These are phyloP conservation scores for Penicillium salamii DNA, from an alignment of 495 filamentous ascomycete species.

Conservation along the genomic window DNA sequence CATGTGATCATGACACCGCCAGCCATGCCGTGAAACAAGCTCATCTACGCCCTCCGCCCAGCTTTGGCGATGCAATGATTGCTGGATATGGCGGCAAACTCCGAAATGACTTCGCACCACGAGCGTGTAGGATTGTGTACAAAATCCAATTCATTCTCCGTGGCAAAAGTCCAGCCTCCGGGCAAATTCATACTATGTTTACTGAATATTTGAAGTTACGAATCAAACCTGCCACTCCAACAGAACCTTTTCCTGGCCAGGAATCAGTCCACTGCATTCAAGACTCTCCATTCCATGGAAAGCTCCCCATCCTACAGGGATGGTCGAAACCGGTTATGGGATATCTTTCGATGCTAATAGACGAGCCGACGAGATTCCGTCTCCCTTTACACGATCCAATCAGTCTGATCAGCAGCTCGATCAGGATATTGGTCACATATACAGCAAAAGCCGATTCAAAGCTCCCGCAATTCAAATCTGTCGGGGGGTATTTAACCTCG, in stretches of 20 bases:
- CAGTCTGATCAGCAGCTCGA: no score
- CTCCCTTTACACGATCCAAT: no score
- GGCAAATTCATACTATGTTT: conserved; percentile 24
- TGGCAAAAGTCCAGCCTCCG: conserved; percentile 51
- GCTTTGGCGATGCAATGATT: conserved; percentile 52
- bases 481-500: no score
- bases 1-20: conserved; percentile 31
- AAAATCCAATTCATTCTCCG: conserved; percentile 52
- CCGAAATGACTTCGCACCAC: conserved; percentile 64
- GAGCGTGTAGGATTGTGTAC: conserved; percentile 65
- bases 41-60: conserved; percentile 69
- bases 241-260: not conserved
- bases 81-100: conserved; percentile 30
- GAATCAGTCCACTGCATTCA: not conserved
- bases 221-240: conserved; percentile 28
- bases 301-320: no score
- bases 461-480: not conserved
- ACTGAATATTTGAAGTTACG: conserved; percentile 45
- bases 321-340: no score
- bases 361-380: not conserved
- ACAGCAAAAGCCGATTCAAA: not conserved
- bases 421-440: not conserved
- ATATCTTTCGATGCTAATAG: not conserved
- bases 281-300: not conserved
- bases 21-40: conserved; percentile 51